These are phyloP conservation scores for Phytophthora idaei DNA, from an alignment of 352 stramenopile species.

Conservation along the genomic window DNA sequence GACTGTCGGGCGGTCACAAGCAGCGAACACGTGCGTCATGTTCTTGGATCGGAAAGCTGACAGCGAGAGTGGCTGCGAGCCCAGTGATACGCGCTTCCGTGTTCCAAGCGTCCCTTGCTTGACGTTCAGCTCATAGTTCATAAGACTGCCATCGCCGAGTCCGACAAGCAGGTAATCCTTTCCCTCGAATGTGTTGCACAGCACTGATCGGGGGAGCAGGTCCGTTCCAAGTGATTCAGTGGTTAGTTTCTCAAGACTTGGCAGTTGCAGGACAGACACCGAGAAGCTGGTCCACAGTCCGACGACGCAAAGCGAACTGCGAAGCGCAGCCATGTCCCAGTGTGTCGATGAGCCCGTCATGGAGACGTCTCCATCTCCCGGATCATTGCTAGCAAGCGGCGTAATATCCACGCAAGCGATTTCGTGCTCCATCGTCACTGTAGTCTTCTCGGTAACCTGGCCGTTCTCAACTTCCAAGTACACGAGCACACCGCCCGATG, in stretches of 20 bases:
- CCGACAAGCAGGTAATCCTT: constrained; percentile 95
- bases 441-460: constrained; percentile 62
- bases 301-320: constrained; percentile 76
- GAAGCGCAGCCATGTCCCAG: constrained; percentile 62
- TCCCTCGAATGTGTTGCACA: constrained; percentile 88
- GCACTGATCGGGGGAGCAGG: constrained; percentile 85
- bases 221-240: constrained; percentile 81
- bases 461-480: constrained; percentile 88
- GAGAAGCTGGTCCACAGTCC: constrained; percentile 95
- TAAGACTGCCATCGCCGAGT: constrained; percentile 95
- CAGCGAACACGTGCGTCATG: constrained; percentile 95
- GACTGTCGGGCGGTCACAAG: constrained; percentile 96
- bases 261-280: constrained; percentile 86
- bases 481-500: constrained; percentile 88
- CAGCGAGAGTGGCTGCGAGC: constrained; percentile 94
- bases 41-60: constrained; percentile 93
- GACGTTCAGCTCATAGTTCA: constrained; percentile 91
- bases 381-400: constrained; percentile 43
- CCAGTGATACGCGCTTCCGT: constrained; percentile 95
- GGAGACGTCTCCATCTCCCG: constrained; percentile 58
- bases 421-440: constrained; percentile 91
- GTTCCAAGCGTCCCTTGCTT: constrained; percentile 53
- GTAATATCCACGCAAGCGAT: constrained; percentile 94
- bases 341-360: constrained; percentile 56
- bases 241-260: constrained; percentile 69